Base-by-base conservation (phyloP, 1,284 basidiomycete genomes). In the Ustilago bromivora region DNA sequence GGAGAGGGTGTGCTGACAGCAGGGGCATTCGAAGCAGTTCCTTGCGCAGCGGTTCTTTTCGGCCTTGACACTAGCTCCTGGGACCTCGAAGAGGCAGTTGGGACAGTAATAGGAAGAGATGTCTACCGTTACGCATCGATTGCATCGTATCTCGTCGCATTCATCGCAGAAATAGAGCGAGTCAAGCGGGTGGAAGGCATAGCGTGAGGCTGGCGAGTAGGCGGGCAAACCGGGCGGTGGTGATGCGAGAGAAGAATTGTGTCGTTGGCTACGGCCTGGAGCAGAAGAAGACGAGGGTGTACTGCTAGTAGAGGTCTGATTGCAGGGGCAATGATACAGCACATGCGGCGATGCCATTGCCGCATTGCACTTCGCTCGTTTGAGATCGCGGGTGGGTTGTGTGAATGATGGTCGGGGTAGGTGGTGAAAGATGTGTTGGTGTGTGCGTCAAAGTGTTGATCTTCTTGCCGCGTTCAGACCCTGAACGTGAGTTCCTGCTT, bases 1-100 rank as follows among this genome's bases (percentile, higher is more conserved):
- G 15, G 93, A 91, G 5, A 98, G 89, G 0, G 94, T 94, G 80
- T 96, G 93, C 38, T 91, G 90, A 87, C 96, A 99, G 81, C 91
- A 91, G 2, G 97, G 97, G 84, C 97, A 99, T 84, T 92, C 90
- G 87, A 98, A 99, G 88, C 97, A 99, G 84, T 97, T 98, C 58
- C 97, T 90, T 12, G 96, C 94, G 86, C 97, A 99, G 93, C 95
- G 90, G 83, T 97, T 98, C 89, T 95, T 96, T 87, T 99, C 96
- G 8, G 92, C 94, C 71, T 96, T 90, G 9, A 99, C 95, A 82
- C 94, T 96, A 2, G 97, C 95, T 82, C 92, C 94, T 0, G 96
- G 97, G 4, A 99, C 96, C 83, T 99, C 97, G 86, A 99, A 99
- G n/a, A 98, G 89, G 86, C 97, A 99, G 86, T 96, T 96, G 28